phyloP scores from a whole-genome alignment of 345 rosid species.

The Euphorbia tirucalli region DNA sequence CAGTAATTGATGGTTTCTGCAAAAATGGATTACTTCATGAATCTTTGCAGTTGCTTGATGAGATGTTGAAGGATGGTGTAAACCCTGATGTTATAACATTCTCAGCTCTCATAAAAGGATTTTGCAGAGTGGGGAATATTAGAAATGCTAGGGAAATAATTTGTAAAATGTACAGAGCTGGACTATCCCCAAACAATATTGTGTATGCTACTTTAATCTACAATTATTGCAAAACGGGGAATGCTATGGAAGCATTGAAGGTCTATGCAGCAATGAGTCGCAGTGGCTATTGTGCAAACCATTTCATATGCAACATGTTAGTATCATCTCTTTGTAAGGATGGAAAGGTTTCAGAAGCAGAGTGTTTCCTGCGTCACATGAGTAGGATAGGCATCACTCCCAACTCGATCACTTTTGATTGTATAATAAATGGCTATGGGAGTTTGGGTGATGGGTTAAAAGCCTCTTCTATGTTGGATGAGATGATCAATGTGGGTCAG shows the following conservation, averaged over 20 bases:
- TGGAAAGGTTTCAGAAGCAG: slow-evolving; percentile 66
- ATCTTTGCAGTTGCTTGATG: slow-evolving; percentile 49
- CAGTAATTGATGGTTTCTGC: slow-evolving; percentile 73
- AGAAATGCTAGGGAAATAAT: slow-evolving; percentile 51
- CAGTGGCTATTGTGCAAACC: slow-evolving; percentile 43
- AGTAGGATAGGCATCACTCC: slow-evolving; percentile 41
- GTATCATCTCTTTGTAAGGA: slow-evolving; percentile 61
- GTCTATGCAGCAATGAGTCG: slow-evolving; percentile 55
- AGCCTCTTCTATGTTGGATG: slow-evolving; percentile 68
- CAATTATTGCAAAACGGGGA: slow-evolving; percentile 54
- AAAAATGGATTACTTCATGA: slow-evolving; percentile 56
- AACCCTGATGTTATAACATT: slow-evolving; percentile 69
- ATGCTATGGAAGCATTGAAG: slow-evolving; percentile 54
- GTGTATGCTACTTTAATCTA: slow-evolving; percentile 58
- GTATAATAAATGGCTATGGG: slow-evolving; percentile 63
- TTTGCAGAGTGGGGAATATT: slow-evolving; percentile 48
- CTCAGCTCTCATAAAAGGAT: slow-evolving; percentile 80
- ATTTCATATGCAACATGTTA: slow-evolving; percentile 53
- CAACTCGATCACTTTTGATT: slow-evolving; percentile 56
- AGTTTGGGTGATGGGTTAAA: slow-evolving; percentile 52
- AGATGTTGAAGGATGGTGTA: slow-evolving; percentile 59
- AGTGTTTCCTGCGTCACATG: slow-evolving; percentile 61
- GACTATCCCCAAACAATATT: slow-evolving; percentile 54
- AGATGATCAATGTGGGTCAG: slow-evolving; percentile 66
- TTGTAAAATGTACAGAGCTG: slow-evolving; percentile 64